These are phyloP conservation scores for Heterobasidion occidentale DNA, from an alignment of 1,284 basidiomycete species.

Conservation along the genomic window DNA sequence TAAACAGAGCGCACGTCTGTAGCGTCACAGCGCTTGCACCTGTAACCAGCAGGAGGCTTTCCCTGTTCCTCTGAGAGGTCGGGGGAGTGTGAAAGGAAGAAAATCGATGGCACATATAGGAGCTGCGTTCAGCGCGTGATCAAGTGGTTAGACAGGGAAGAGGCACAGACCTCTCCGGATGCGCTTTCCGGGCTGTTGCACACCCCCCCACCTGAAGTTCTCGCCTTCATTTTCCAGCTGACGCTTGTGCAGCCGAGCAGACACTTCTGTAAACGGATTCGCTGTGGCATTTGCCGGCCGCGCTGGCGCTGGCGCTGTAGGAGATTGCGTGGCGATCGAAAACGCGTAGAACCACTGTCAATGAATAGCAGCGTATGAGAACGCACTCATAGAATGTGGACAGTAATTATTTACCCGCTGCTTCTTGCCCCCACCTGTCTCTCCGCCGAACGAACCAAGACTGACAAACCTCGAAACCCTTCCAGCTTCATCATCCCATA, in stretches of 20 bases:
- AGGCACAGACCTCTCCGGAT: constrained; percentile 39
- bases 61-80: constrained; percentile 30
- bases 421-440: constrained; percentile 58
- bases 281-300: constrained; percentile 61
- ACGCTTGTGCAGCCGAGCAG: constrained; percentile 41
- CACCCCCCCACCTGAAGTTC: constrained; percentile 64
- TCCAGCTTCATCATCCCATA: constrained; percentile 69
- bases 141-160: not conserved
- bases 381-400: not conserved
- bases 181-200: constrained; percentile 48
- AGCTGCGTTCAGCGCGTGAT: not conserved
- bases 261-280: constrained; percentile 58
- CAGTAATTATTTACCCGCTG: constrained; percentile 57
- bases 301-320: constrained; percentile 27
- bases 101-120: not conserved
- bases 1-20: constrained; percentile 42
- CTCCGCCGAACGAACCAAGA: constrained; percentile 79
- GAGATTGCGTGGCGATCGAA: constrained; percentile 39
- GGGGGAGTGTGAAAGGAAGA: not conserved
- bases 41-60: constrained; percentile 61
- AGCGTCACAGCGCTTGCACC: constrained; percentile 71
- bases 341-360: constrained; percentile 75
- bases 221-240: constrained; percentile 41
- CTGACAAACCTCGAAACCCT: constrained; percentile 75
- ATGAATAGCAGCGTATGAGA: not conserved